These are phyloP conservation scores for Sarcodon sp. DNA, from an alignment of 768 basidiomycete species.

Conservation along the genomic window DNA sequence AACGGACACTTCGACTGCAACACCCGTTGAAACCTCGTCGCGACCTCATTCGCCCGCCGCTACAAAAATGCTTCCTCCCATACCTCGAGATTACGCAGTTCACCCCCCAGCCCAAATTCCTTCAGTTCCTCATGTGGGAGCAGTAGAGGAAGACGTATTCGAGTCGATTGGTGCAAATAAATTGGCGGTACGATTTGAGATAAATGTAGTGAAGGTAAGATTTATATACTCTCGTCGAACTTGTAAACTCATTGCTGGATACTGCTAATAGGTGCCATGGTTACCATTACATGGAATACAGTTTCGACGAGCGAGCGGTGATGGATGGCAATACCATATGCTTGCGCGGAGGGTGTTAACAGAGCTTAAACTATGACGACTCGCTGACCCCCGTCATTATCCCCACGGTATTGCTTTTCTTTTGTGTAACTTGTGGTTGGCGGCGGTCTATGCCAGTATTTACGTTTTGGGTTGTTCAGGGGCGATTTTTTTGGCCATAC, in stretches of 20 bases:
- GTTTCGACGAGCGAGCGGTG: slow-evolving; percentile 81
- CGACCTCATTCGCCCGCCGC: slow-evolving; percentile 42
- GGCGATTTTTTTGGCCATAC: too few species aligned
- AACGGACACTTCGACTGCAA: slow-evolving; percentile 9
- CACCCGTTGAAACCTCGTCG: slow-evolving; percentile 5
- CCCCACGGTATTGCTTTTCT: too few species aligned
- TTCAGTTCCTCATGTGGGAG: slow-evolving; percentile 50
- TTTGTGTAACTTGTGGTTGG: too few species aligned
- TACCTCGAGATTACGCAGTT: slow-evolving; percentile 56
- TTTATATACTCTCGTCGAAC: background rate
- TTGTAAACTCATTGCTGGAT: background rate
- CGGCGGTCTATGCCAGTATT: too few species aligned
- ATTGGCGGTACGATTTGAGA: slow-evolving; percentile 89
- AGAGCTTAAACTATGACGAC: slow-evolving; percentile 63
- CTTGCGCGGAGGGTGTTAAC: slow-evolving; percentile 80
- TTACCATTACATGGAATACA: slow-evolving; percentile 91
- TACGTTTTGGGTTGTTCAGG: too few species aligned
- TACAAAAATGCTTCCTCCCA: slow-evolving; percentile 61
- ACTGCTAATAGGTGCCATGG: slow-evolving; percentile 63
- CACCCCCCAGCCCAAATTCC: slow-evolving; percentile 18
- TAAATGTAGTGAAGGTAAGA: slow-evolving; percentile 91
- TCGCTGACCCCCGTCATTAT: too few species aligned
- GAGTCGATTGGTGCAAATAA: slow-evolving; percentile 66
- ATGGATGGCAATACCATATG: slow-evolving; percentile 98
- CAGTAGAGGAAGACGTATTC: slow-evolving; percentile 54